Evolutionary conservation across 2,329 filamentous ascomycete genomes (phyloP), one percentile per base, ranked within the genome.

Genomic region (Sordariomycetes sp.): DNA sequence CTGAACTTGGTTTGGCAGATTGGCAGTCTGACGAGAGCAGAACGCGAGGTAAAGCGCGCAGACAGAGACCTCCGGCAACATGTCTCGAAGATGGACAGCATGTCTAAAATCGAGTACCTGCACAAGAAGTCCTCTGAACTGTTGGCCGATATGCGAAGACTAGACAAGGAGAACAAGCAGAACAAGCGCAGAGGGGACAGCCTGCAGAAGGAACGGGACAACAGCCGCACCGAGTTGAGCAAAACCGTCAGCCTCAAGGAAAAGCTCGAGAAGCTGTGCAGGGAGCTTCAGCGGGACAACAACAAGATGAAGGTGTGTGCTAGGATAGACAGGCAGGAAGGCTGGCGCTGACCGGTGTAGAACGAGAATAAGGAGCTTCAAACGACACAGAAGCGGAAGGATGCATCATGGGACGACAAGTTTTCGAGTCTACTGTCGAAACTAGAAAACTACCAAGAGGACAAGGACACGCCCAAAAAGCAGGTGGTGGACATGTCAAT

Each of bases 161-260:
- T 94, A 39, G 90, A 98, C 57, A 82, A 88, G 40, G 92, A 98
- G 42, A 88, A 94, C 52, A 75, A 85, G 41, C 96, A 94, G 62
- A 92, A 90, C 49, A 96, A 95, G 69, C 94, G 95, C 59, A 82
- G 87, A 17, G 86, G 85, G 18, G 92, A 98, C 55, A 82, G 86
- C 50, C 61, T 98, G 36, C 92, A 98, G 58, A 98, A 96, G 57
- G 92, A 98, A 50, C 93, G 94, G 57, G 92, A 98, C 54, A 79
- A 85, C 45, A 82, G 83, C 37, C 79, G 87, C 47, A 83, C 81
- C 30, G 92, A 98, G 55, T 68, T 94, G 36, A 90, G 79, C 61
- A 94, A 94, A 62, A 90, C 88, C 16, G 80, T 84, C 15, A 83
- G 81, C 2, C 76, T 96, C 53, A 95, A 94, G 58, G 88, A 96